Evolutionary conservation across 345 rosid species (phyloP).

Genomic region (Citrus unshiu): DNA sequence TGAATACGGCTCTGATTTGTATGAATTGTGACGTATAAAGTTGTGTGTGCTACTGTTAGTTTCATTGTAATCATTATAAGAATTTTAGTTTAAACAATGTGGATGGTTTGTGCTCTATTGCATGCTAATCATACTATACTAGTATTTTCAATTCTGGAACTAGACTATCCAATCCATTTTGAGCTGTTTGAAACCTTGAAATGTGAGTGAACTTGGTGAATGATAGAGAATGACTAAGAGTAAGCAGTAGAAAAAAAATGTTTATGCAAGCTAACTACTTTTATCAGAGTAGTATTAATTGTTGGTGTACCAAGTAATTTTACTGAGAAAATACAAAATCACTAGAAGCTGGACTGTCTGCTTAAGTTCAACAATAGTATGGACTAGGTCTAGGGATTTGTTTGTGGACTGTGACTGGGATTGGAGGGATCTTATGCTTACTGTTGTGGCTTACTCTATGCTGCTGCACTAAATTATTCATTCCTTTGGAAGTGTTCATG

Average conservation of each 20-base stretch:
- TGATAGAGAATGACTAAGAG: neutral
- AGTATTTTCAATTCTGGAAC: neutral
- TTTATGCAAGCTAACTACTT: neutral
- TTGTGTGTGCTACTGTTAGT: neutral
- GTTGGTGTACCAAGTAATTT: neutral
- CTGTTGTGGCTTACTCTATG: neutral
- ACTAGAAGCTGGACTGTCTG: neutral
- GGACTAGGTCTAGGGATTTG: neutral
- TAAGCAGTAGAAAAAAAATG: neutral
- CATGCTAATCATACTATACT: neutral
- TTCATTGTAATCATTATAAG: neutral
- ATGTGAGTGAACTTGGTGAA: neutral
- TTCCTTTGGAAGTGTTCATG: neutral
- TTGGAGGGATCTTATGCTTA: neutral
- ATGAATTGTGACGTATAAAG: neutral
- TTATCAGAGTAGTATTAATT: neutral
- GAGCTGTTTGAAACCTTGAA: neutral
- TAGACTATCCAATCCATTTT: neutral
- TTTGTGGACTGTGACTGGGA: neutral
- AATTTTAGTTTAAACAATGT: neutral
- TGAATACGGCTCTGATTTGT: neutral
- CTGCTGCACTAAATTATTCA: neutral
- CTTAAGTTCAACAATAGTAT: neutral
- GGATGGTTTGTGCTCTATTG: neutral
- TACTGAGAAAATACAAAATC: neutral